Evolutionary conservation across 495 filamentous ascomycete species (phyloP), one percentile per base, ranked within the genome.

Genomic region (Staphylotrichum tortipilum): DNA sequence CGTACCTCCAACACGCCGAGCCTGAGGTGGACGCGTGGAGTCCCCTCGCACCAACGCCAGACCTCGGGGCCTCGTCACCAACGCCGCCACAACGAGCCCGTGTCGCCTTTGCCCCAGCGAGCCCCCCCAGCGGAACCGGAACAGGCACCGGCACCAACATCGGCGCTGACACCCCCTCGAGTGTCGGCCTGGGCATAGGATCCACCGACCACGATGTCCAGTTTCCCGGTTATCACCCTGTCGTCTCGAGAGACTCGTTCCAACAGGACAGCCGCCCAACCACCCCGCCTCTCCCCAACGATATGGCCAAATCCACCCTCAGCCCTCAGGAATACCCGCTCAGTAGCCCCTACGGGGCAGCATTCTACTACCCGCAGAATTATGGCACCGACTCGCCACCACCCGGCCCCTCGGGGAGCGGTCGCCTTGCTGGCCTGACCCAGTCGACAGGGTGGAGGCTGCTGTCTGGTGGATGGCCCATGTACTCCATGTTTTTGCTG

Each of bases 401-500:
- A 7, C 47, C 33, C 23, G 23, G 19, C 44, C 31, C 11, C 34
- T 29, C n/a, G 7, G 5, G 21, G 14, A 23, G 21, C 4, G 5
- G 28, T 7, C 35, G 29, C 7, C 11, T 15, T 4, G 24, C 15
- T 23, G 3, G 23, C 3, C 26, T 41, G 21, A 45, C 31, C 33
- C 7, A 18, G 0, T 41, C 45, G 26, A 48, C 8, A n/a, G 21
- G 21, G 9, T 57, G 55, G 58, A 47, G 12, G 7, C 58, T 56
- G 58, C 17, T 49, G 1, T 45, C 38, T 22, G 46, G 57, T 5
- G 39, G 37, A 11, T 64, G 55, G 58, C 39, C 48, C 48, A 61
- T 64, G 58, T 61, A 61, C 37, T 30, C 8, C 24, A 11, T 55
- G 45, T 47, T 64, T n/a, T 24, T 47, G 0, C 17, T 58, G 2